Percentiles rank a stretch among this genome's conserved stretches.
Conservation (phyloP, 208 protist genomes). For the Trichomonas tenax region DNA sequence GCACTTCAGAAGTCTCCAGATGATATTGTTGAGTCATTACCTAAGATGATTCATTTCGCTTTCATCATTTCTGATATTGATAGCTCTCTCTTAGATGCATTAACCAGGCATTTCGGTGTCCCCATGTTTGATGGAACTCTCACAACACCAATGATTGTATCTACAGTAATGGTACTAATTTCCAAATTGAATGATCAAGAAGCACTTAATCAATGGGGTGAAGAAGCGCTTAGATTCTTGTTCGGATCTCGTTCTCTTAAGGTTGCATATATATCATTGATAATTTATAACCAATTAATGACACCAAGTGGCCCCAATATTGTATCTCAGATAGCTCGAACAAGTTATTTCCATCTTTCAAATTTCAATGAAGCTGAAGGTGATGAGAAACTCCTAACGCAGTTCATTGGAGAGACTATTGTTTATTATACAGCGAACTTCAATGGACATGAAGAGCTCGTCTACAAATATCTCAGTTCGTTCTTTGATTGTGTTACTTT, state of each 20-base stretch:
- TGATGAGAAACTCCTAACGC: not conserved
- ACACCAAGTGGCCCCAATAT: not conserved
- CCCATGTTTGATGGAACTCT: not conserved
- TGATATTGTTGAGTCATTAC: not conserved
- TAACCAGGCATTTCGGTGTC: not conserved
- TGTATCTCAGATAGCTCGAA: not conserved
- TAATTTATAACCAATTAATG: not conserved
- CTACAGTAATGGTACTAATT: not conserved
- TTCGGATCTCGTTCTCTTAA: not conserved
- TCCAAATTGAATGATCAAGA: not conserved
- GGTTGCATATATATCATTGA: not conserved
- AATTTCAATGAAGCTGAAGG: not conserved
- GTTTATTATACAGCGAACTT: not conserved
- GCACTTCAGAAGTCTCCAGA: not conserved
- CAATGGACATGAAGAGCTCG: not conserved
- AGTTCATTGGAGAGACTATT: not conserved
- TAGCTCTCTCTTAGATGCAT: not conserved
- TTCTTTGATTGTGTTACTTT: not conserved
- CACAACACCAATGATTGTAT: not conserved
- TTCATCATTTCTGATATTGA: not conserved
- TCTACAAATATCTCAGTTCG: not conserved
- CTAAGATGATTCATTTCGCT: not conserved
- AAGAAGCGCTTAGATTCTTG: not conserved
- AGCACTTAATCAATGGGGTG: not conserved
- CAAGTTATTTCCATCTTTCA: not conserved